Evolutionary conservation across 1,284 basidiomycete species (phyloP).

Genomic region (Cryptococcus maquisensis): DNA sequence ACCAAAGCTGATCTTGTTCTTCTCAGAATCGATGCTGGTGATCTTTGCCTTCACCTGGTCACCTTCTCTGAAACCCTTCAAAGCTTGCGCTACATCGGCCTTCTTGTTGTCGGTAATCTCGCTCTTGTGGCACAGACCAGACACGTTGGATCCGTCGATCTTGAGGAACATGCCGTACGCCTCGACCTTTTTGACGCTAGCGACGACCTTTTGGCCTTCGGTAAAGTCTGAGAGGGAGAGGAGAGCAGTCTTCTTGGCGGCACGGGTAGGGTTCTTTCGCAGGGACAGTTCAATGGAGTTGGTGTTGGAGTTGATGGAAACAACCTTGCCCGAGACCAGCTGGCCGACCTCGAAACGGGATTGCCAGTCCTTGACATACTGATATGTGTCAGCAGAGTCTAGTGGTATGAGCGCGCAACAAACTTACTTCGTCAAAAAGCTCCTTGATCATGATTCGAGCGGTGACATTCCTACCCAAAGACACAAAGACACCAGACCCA

Average conservation of each 20-base stretch:
- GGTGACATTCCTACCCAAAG: conserved; percentile 73
- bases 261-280: conserved; percentile 54
- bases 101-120: conserved; percentile 83
- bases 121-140: conserved; percentile 90
- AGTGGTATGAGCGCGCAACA: background rate
- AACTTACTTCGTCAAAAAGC: conserved; percentile 76
- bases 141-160: conserved; percentile 74
- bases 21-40: conserved; percentile 65
- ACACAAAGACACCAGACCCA: conserved; percentile 81
- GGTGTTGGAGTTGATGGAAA: conserved; percentile 62
- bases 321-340: conserved; percentile 77
- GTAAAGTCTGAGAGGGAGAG: conserved; percentile 57
- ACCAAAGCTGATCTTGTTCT: conserved; percentile 77
- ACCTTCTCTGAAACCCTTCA: conserved; percentile 78
- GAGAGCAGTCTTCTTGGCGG: conserved; percentile 47
- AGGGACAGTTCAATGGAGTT: conserved; percentile 87
- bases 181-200: conserved; percentile 71
- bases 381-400: conserved; percentile 9
- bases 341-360: conserved; percentile 73
- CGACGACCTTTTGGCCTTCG: conserved; percentile 70
- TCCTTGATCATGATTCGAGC: conserved; percentile 92
- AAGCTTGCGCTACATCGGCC: conserved; percentile 68
- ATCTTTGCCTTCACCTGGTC: conserved; percentile 81
- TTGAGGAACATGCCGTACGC: conserved; percentile 89
- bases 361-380: conserved; percentile 97